Evolutionary conservation across 2,329 filamentous ascomycete species (phyloP).

Genomic region (Chaetomium strumarium): DNA sequence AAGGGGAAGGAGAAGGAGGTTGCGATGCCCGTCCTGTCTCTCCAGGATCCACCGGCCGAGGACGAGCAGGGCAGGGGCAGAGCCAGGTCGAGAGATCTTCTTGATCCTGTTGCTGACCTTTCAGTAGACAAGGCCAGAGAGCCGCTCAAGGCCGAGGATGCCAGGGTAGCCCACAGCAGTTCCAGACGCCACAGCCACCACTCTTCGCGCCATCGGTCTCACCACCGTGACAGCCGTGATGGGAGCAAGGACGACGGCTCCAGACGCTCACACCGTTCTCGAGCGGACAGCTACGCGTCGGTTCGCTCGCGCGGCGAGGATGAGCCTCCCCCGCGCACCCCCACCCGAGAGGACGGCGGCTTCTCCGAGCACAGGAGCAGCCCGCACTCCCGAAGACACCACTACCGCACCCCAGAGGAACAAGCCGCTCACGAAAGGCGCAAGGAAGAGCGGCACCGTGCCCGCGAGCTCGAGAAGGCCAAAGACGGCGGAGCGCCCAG

Average conservation of each 20-base stretch:
- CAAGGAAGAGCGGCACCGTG: slow-evolving; percentile 44
- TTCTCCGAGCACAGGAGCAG: slow-evolving; percentile 38
- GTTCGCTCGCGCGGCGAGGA: slow-evolving; percentile 31
- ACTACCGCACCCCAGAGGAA: slow-evolving; percentile 40
- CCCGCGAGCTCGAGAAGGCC: slow-evolving; percentile 26
- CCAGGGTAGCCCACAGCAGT: slow-evolving; percentile 24
- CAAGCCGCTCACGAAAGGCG: slow-evolving; percentile 45
- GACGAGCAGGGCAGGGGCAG: slow-evolving; percentile 22
- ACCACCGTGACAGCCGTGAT: slow-evolving; percentile 31
- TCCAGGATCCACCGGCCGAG: slow-evolving; percentile 24
- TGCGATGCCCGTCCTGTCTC: slow-evolving; percentile 18
- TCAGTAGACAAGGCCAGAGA: slow-evolving; percentile 45
- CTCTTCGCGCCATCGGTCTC: slow-evolving; percentile 33
- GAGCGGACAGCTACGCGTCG: slow-evolving; percentile 33
- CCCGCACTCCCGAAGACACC: slow-evolving; percentile 29
- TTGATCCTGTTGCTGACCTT: slow-evolving; percentile 49
- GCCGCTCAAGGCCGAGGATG: slow-evolving; percentile 32
- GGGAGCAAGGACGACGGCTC: slow-evolving; percentile 27
- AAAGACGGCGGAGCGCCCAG: slow-evolving; percentile 18
- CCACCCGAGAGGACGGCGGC: slow-evolving; percentile 42
- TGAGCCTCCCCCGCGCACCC: slow-evolving; percentile 33
- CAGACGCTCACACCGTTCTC: slow-evolving; percentile 29
- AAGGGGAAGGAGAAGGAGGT: slow-evolving; percentile 27
- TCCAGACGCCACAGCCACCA: slow-evolving; percentile 38
- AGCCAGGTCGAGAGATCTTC: slow-evolving; percentile 33